Percentiles rank a stretch among this genome's conserved stretches.
Evolutionary conservation across 225 moss, liverwort and hornwort genomes (phyloP).

Genomic region (Ulota crispa): DNA sequence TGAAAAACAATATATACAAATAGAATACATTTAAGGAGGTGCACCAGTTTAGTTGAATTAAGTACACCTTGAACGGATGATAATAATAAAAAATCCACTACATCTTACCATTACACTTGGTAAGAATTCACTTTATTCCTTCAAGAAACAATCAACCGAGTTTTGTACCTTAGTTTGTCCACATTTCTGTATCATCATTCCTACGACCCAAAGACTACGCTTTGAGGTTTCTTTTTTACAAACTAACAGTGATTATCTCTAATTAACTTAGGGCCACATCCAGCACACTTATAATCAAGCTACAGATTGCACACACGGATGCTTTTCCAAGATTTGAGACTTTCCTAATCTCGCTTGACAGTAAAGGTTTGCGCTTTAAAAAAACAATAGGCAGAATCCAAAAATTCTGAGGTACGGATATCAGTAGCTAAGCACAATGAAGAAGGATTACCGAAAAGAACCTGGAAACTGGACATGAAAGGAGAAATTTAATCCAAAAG

Average conservation of each 20-base stretch:
- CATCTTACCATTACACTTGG: too few species aligned
- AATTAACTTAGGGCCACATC: neutral
- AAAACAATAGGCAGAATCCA: neutral
- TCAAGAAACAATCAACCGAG: too few species aligned
- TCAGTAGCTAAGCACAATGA: neutral
- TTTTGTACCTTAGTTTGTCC: too few species aligned
- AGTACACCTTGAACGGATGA: too few species aligned
- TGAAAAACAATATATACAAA: too few species aligned
- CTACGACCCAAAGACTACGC: neutral
- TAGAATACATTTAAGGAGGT: too few species aligned
- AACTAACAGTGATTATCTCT: neutral
- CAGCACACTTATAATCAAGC: neutral
- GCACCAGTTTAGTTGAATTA: too few species aligned
- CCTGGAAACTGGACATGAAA: constrained; percentile 9
- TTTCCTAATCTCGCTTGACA: neutral
- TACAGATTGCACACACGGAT: neutral
- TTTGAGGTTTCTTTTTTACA: neutral
- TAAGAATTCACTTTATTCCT: too few species aligned
- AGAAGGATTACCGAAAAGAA: neutral
- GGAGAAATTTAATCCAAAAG: constrained; percentile 52
- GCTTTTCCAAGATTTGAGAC: neutral
- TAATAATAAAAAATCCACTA: too few species aligned
- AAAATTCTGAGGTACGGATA: neutral
- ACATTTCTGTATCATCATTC: neutral
- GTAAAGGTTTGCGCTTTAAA: neutral